Conservation (phyloP, 139 green algal genomes). For the Astrephomene gubernaculifera region DNA sequence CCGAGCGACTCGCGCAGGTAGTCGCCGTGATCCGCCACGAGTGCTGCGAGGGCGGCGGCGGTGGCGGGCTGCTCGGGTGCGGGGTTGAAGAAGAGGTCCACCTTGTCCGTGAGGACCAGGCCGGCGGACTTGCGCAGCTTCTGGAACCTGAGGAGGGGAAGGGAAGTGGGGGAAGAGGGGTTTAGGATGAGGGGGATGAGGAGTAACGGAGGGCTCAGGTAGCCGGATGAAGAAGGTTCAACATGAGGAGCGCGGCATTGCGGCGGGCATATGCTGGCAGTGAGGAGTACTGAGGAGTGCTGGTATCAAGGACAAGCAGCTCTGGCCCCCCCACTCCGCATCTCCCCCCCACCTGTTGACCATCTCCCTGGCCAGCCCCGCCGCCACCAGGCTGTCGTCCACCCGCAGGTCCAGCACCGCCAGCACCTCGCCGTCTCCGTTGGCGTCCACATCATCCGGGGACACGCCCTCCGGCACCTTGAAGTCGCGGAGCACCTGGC, state of each 20-base stretch:
- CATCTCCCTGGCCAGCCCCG: constrained; percentile 90
- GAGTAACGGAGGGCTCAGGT: no score
- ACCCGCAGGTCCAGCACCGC: constrained; percentile 91
- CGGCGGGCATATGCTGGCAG: no score
- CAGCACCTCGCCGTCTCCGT: constrained; percentile 90
- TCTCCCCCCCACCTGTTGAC: constrained; percentile 90
- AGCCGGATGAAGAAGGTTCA: no score
- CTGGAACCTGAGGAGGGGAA: constrained; percentile 81
- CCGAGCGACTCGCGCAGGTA: constrained; percentile 76
- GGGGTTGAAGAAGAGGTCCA: constrained; percentile 75
- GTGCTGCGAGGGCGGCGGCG: constrained; percentile 8
- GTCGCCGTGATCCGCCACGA: constrained; percentile 33
- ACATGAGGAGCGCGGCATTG: no score
- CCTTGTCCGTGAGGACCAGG: constrained; percentile 75
- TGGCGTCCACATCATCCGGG: constrained; percentile 79
- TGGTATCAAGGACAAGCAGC: no score
- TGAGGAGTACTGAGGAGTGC: no score
- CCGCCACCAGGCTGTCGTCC: constrained; percentile 75
- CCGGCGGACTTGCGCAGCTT: constrained; percentile 94
- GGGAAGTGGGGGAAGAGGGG: neutral
- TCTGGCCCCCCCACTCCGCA: no score
- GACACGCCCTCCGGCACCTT: constrained; percentile 65
- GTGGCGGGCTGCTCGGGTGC: neutral
- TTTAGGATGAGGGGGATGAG: neutral
- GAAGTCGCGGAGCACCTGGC: constrained; percentile 85